These are phyloP conservation scores for Mariannaea sp. DNA, from an alignment of 2,329 filamentous ascomycete genomes.

Conservation along the genomic window DNA sequence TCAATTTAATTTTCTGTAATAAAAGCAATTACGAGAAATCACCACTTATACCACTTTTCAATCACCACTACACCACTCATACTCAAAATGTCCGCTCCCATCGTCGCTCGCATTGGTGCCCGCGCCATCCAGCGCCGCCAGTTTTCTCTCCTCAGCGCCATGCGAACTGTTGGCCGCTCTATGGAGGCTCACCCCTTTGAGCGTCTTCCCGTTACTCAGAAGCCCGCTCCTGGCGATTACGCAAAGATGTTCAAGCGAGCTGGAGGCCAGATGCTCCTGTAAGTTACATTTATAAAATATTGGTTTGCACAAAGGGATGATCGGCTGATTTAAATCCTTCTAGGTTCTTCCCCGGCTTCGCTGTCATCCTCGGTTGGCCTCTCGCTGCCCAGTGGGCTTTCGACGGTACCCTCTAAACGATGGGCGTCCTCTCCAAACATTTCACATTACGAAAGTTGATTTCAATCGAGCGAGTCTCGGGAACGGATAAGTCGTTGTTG, in stretches of 20 bases:
- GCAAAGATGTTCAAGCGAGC: conserved; percentile 40
- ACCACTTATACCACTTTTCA: conserved; percentile 29
- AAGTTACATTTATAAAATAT: conserved; percentile 32
- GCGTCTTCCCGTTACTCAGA: conserved; percentile 38
- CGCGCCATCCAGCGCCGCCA: conserved; percentile 41
- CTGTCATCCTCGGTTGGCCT: conserved; percentile 45
- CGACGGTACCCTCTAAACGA: conserved; percentile 41
- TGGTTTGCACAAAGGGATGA: not conserved
- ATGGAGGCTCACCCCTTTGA: conserved; percentile 46
- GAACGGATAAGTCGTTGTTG: conserved; percentile 18
- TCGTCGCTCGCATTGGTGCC: conserved; percentile 37
- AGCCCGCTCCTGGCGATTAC: conserved; percentile 41
- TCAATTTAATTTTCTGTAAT: conserved; percentile 19
- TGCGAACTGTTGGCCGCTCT: conserved; percentile 41
- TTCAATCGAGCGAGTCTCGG: conserved; percentile 28
- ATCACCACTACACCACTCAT: conserved; percentile 22
- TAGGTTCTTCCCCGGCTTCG: conserved; percentile 45
- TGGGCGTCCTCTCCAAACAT: not conserved
- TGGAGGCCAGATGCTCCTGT: conserved; percentile 41
- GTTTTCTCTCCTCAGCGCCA: conserved; percentile 42
- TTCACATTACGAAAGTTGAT: conserved; percentile 18
- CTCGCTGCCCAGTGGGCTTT: conserved; percentile 35
- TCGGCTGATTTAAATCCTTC: conserved; percentile 16
- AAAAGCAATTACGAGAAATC: conserved; percentile 13
- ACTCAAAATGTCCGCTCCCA: conserved; percentile 38